phyloP scores from a whole-genome alignment of 495 filamentous ascomycete genomes.

The Pyrenula massariospora region DNA sequence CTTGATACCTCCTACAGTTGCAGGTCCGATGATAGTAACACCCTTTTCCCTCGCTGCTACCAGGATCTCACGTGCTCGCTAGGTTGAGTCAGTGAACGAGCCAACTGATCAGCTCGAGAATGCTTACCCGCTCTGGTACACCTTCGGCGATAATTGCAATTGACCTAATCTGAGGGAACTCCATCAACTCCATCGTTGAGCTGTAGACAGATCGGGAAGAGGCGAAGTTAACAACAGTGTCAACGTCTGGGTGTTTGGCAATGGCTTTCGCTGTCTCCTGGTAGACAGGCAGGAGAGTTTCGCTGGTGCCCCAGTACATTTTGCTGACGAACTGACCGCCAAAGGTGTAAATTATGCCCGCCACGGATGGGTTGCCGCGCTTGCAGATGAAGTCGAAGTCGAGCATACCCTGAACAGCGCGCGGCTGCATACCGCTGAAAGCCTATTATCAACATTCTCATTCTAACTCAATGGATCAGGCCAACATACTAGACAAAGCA shows the following conservation, averaged over 20 bases:
- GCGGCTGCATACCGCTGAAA: constrained; percentile 84
- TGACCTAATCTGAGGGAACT: constrained; percentile 89
- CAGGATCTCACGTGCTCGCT: constrained; percentile 95
- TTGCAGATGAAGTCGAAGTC: constrained; percentile 99
- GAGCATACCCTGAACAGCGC: constrained; percentile 98
- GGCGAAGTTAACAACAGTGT: constrained; percentile 97
- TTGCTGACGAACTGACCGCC: constrained; percentile 99
- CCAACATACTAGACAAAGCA: constrained; percentile 90
- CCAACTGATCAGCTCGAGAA: constrained; percentile 5
- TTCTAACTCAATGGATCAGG: constrained; percentile 4
- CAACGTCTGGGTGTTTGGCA: constrained; percentile 93
- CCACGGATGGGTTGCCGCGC: constrained; percentile 87
- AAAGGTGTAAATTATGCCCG: constrained; percentile 99
- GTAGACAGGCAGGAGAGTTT: constrained; percentile 97
- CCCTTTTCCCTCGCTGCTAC: constrained; percentile 95
- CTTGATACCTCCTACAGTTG: constrained; percentile 98
- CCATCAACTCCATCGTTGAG: constrained; percentile 97
- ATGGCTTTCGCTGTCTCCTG: constrained; percentile 89
- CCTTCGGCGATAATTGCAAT: constrained; percentile 99
- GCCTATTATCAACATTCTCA: constrained; percentile 8
- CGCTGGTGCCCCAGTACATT: constrained; percentile 99
- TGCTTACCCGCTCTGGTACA: constrained; percentile 93
- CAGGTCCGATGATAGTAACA: constrained; percentile 96
- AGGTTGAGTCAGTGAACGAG: constrained; percentile 12
- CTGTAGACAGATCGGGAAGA: constrained; percentile 96